phyloP scores from a whole-genome alignment of 345 rosid genomes.

The Barbarea vulgaris region DNA sequence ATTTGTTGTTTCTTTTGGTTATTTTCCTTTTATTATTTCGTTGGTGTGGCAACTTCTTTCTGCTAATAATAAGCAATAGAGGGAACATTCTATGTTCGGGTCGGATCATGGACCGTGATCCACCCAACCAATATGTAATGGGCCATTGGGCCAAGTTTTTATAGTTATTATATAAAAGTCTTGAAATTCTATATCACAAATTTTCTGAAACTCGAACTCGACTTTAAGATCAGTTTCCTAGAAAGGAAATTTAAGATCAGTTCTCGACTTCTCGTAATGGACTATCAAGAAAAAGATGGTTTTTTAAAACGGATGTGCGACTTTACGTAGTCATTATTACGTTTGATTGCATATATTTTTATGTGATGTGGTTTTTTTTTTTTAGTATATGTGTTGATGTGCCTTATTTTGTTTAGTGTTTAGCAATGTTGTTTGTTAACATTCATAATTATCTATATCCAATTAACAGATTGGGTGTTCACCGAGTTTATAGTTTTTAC shows the following conservation, averaged over 20 bases:
- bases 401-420: not conserved
- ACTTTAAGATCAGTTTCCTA: not conserved
- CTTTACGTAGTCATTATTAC: not conserved
- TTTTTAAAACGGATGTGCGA: not conserved
- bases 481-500: not conserved
- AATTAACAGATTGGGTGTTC: not conserved
- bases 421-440: not conserved
- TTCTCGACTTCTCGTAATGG: too few species aligned
- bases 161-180: not conserved
- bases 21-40: not conserved
- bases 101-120: not conserved
- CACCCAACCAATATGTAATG: not conserved
- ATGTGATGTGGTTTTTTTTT: not conserved
- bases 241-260: too few species aligned
- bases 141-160: slow-evolving; percentile 8
- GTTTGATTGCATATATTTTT: not conserved
- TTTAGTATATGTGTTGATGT: not conserved
- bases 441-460: not conserved
- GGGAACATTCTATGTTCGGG: not conserved
- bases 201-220: not conserved
- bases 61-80: not conserved
- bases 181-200: too few species aligned
- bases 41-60: not conserved
- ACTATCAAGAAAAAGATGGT: not conserved
- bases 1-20: slow-evolving; percentile 3